phyloP scores from a whole-genome alignment of 139 green algal species.

The Prasinococcaceae sp. region DNA sequence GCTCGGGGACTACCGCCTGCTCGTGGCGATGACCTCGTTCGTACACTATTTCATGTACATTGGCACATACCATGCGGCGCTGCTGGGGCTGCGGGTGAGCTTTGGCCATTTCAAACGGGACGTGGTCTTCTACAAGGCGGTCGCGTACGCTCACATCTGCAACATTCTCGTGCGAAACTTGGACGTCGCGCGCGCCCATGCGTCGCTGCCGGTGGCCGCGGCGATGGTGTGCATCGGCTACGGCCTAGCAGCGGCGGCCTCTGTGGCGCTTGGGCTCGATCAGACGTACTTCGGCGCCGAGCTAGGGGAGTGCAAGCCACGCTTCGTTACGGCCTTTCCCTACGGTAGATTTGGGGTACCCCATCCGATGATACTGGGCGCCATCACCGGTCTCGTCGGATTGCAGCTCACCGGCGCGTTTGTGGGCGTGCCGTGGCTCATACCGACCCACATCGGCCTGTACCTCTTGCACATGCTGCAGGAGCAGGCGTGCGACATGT shows the following conservation, averaged over 20 bases:
- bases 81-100: constrained; percentile 3
- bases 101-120: constrained; percentile 18
- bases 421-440: constrained; percentile 4
- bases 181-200: too few relatives aligned
- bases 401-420: constrained; percentile 11
- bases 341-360: constrained; percentile 12
- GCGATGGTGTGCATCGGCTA: constrained; percentile 15
- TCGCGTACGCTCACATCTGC: constrained; percentile 9
- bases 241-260: constrained; percentile 4
- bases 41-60: constrained; percentile 26
- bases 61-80: constrained; percentile 7
- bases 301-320: constrained; percentile 10
- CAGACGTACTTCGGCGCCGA: constrained; percentile 24
- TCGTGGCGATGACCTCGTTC: constrained; percentile 5
- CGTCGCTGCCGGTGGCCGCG: constrained; percentile 1
- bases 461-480: constrained; percentile 20
- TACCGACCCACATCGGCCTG: constrained; percentile 8
- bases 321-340: constrained; percentile 14
- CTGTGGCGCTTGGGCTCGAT: constrained; percentile 11
- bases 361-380: constrained; percentile 21
- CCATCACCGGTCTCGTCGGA: constrained; percentile 11
- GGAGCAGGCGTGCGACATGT: constrained; percentile 17
- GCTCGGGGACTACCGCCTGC: too few relatives aligned
- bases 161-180: too few relatives aligned
- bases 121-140: constrained; percentile 18